A percentile compares a stretch with the other conserved stretches of the same genome.
Evolutionary conservation across 2,329 filamentous ascomycete species (phyloP).

Genomic region (Diaporthe sp.): DNA sequence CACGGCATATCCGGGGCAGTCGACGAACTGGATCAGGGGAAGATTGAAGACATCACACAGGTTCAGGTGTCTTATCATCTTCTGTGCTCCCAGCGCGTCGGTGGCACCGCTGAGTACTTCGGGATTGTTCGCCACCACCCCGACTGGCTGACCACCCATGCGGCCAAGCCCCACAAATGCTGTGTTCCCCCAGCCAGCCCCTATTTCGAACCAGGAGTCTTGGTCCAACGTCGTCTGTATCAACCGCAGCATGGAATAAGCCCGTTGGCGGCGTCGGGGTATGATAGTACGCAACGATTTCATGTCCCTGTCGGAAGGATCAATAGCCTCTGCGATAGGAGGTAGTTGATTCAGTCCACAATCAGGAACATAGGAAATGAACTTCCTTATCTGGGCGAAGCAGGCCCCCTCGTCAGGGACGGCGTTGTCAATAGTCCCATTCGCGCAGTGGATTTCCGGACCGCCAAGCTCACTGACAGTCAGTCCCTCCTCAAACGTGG

Average conservation of each 20-base stretch:
- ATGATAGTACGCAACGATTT: slow-evolving; percentile 67
- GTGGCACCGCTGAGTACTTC: slow-evolving; percentile 74
- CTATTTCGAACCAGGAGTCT: slow-evolving; percentile 74
- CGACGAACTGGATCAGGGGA: slow-evolving; percentile 72
- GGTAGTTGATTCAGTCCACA: slow-evolving; percentile 67
- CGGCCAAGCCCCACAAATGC: slow-evolving; percentile 73
- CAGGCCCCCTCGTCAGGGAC: slow-evolving; percentile 72
- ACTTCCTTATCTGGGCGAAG: slow-evolving; percentile 71
- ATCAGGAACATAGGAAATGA: slow-evolving; percentile 71
- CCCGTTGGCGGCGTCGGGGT: slow-evolving; percentile 68
- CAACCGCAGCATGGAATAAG: slow-evolving; percentile 72
- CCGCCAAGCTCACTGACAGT: slow-evolving; percentile 72
- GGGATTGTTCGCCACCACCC: slow-evolving; percentile 72
- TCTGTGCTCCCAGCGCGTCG: slow-evolving; percentile 72
- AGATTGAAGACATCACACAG: slow-evolving; percentile 77
- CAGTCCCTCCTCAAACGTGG: slow-evolving; percentile 75
- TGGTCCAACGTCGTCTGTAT: slow-evolving; percentile 70
- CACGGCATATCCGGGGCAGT: slow-evolving; percentile 58
- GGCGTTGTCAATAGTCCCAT: slow-evolving; percentile 76
- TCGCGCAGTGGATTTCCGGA: slow-evolving; percentile 72
- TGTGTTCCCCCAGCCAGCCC: slow-evolving; percentile 72
- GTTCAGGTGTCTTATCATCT: slow-evolving; percentile 72
- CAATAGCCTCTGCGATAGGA: slow-evolving; percentile 60
- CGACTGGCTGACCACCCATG: slow-evolving; percentile 68
- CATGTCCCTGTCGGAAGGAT: slow-evolving; percentile 64